A percentile compares a stretch with the other conserved stretches of the same genome.
Evolutionary conservation across 352 stramenopile species (phyloP).

Genomic region (Globisporangium spinosum): DNA sequence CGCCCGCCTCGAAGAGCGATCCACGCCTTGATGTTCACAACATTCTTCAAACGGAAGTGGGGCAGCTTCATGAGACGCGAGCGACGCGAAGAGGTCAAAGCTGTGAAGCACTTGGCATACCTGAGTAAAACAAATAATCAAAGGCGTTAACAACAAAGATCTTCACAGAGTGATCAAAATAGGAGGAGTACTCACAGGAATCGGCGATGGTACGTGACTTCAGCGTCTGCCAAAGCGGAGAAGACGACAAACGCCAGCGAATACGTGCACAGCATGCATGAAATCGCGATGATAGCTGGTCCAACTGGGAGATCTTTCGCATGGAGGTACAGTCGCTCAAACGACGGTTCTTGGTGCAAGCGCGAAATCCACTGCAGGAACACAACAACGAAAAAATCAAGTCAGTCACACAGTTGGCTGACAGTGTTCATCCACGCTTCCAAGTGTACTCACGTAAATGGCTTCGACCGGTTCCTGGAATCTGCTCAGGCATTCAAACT

Average conservation of each 20-base stretch:
- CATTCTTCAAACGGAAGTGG: slow-evolving; percentile 89
- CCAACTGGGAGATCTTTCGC: slow-evolving; percentile 26
- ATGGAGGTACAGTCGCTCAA: slow-evolving; percentile 23
- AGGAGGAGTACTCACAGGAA: slow-evolving; percentile 47
- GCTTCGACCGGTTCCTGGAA: slow-evolving; percentile 47
- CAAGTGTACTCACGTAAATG: slow-evolving; percentile 22
- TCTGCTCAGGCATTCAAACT: slow-evolving; percentile 47
- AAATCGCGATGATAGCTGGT: slow-evolving; percentile 54
- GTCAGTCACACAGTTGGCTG: background rate
- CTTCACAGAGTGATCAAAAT: background rate
- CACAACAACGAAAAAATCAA: background rate
- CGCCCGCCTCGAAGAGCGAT: slow-evolving; percentile 82
- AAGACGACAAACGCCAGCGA: slow-evolving; percentile 75
- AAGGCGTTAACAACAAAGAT: slow-evolving; percentile 2
- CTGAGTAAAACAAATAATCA: slow-evolving; percentile 19
- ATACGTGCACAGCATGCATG: slow-evolving; percentile 70
- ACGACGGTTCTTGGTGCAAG: slow-evolving; percentile 30
- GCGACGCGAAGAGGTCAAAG: slow-evolving; percentile 80
- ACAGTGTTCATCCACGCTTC: background rate
- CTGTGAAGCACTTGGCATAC: slow-evolving; percentile 89
- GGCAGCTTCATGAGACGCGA: slow-evolving; percentile 81
- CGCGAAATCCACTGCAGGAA: slow-evolving; percentile 29
- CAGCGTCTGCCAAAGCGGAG: slow-evolving; percentile 67
- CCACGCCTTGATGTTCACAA: slow-evolving; percentile 90
- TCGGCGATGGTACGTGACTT: slow-evolving; percentile 83